Percentiles rank a stretch among this genome's conserved stretches.
Evolutionary conservation across 805 yeast genomes (phyloP).

Genomic region (Metschnikowia orientalis): DNA sequence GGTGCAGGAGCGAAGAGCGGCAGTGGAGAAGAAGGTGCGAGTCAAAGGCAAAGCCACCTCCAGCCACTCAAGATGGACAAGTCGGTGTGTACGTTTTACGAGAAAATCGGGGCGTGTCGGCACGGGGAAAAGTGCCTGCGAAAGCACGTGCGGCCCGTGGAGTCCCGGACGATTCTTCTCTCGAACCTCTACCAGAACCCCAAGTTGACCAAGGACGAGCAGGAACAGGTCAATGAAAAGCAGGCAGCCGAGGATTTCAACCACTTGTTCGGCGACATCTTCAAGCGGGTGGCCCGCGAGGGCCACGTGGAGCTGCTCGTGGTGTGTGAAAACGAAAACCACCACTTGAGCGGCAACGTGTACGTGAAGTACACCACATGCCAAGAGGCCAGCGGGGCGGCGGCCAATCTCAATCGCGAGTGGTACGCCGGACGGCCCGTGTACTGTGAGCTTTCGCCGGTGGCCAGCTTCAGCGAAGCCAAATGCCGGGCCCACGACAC

Average conservation of each 20-base stretch:
- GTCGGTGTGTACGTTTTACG: conserved; percentile 53
- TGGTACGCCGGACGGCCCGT: conserved; percentile 84
- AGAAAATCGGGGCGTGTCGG: conserved; percentile 87
- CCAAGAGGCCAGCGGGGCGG: conserved; percentile 57
- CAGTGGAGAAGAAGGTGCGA: too few relatives aligned
- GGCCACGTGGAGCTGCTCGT: conserved; percentile 58
- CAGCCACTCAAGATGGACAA: conserved; percentile 18
- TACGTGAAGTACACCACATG: conserved; percentile 58
- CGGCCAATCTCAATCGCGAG: conserved; percentile 60
- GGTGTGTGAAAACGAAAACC: conserved; percentile 78
- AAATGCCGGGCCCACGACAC: conserved; percentile 69
- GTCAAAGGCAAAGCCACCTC: too few relatives aligned
- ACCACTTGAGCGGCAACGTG: conserved; percentile 83
- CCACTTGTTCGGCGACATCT: conserved; percentile 67
- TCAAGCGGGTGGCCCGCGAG: conserved; percentile 49
- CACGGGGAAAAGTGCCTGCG: conserved; percentile 87
- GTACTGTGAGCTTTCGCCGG: conserved; percentile 75
- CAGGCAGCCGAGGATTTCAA: conserved; percentile 49
- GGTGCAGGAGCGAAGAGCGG: too few relatives aligned
- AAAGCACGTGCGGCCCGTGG: conserved; percentile 60
- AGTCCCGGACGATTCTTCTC: conserved; percentile 61
- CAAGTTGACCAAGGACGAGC: conserved; percentile 31
- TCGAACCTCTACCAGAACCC: conserved; percentile 65
- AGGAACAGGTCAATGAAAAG: conserved; percentile 29
- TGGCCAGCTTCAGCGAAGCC: conserved; percentile 63